These are phyloP conservation scores for Aspergillus versicolor DNA, from an alignment of 2,329 filamentous ascomycete genomes.

Conservation along the genomic window DNA sequence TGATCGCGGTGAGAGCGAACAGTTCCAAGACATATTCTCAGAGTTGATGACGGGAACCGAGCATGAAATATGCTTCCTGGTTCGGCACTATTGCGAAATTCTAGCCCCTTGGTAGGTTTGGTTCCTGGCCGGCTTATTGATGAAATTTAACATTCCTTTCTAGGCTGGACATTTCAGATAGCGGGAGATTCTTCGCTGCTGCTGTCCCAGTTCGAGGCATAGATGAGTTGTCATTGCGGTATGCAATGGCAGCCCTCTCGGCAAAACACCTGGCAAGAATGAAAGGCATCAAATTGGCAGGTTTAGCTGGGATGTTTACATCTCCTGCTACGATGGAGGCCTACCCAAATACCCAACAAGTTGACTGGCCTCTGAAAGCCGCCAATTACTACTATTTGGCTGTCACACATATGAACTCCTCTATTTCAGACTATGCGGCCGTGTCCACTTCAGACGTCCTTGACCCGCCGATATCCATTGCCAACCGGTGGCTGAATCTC, in stretches of 20 bases:
- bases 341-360: constrained; percentile 46
- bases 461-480: constrained; percentile 30
- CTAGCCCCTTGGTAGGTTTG: constrained; percentile 36
- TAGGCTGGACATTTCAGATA: constrained; percentile 42
- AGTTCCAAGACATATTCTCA: constrained; percentile 36
- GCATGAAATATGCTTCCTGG: constrained; percentile 40
- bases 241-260: constrained; percentile 38
- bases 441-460: constrained; percentile 31
- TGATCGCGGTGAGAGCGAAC: constrained; percentile 27
- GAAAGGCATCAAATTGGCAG: constrained; percentile 27
- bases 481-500: constrained; percentile 25
- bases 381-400: constrained; percentile 62
- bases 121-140: not conserved
- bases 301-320: constrained; percentile 26
- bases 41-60: constrained; percentile 39
- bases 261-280: constrained; percentile 41
- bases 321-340: constrained; percentile 53
- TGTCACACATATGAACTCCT: constrained; percentile 49
- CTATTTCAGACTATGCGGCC: constrained; percentile 31
- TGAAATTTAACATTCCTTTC: constrained; percentile 5
- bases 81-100: constrained; percentile 36
- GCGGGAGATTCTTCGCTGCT: constrained; percentile 38
- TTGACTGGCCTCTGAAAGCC: constrained; percentile 61
- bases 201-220: constrained; percentile 40
- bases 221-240: constrained; percentile 34